Percentiles rank a stretch among this genome's conserved stretches.
Conservation (phyloP, 1,139 yeast genomes). For the Debaryomyces coudertii region DNA sequence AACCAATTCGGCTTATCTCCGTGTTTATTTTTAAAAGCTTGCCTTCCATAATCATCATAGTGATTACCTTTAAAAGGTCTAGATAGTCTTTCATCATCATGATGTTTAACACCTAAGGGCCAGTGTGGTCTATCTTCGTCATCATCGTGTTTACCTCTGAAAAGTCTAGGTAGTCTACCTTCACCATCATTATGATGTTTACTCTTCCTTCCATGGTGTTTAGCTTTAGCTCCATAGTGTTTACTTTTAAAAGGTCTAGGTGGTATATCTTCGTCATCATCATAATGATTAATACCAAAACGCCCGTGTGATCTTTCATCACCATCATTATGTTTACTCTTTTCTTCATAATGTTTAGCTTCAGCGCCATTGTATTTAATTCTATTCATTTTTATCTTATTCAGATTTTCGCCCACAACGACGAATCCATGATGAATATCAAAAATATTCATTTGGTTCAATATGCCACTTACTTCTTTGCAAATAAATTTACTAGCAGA, state of each 20-base stretch:
- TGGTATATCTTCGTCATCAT: background rate
- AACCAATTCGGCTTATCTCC: background rate
- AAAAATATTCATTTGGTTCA: conserved; percentile 1
- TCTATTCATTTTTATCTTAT: background rate
- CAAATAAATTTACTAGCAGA: background rate
- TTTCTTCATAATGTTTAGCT: background rate
- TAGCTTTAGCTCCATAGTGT: too few species aligned
- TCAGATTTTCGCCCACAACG: background rate
- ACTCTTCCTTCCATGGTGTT: background rate
- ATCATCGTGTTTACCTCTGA: background rate
- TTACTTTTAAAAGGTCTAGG: background rate
- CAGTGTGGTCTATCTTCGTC: background rate
- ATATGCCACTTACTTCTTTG: background rate
- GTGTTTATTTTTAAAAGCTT: background rate
- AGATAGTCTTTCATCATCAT: background rate
- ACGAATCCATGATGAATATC: background rate
- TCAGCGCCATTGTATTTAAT: background rate
- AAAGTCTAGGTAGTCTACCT: background rate
- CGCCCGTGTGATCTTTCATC: background rate
- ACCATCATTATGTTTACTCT: background rate
- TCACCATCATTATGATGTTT: background rate
- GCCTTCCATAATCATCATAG: background rate
- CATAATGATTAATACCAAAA: background rate
- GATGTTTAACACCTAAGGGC: background rate
- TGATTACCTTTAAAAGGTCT: background rate